Base-by-base conservation (phyloP, 805 yeast species). In the Cyberlindnera euphorbiae region DNA sequence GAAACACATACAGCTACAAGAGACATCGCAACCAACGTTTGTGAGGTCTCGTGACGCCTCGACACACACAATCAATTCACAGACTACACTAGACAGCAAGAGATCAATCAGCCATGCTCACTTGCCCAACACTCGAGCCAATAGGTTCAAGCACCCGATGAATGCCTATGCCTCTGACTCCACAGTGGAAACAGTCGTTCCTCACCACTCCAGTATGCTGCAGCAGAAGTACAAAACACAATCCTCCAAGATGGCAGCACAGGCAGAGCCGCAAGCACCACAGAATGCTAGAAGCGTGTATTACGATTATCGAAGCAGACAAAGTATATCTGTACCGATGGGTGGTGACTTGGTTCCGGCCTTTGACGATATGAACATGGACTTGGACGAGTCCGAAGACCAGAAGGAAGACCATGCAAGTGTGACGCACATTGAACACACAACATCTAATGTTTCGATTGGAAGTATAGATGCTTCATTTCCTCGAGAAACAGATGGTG, bases 301-400 rank as follows among this genome's bases (percentile, higher is more conserved):
- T n/a, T n/a, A n/a, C n/a, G n/a, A n/a, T n/a, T n/a, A n/a, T n/a
- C 16, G 34, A 26, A 16, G 36, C 19, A 15, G 47, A 6, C 28
- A 22, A 26, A 39, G 41, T 9, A 28, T 32, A 2, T 28, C 45
- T 2, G 43, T 51, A 4, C 34, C 47, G 1, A 45, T 50, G 50
- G 46, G 41, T 9, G 44, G 48, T 30, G 56, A 45, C 8, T 16
- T 50, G 21, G 41, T 52, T 3, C 56, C 56, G 1, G 56, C 56
- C 3, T 52, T 52, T 29, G 45, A 42, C 21, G 46, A 42, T 18
- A 26, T 52, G 39, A 48, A 42, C 26, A 50, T 52, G 39, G 56
- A 50, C 17, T 8, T 52, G 4, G 50, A 28, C 14, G 37, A 37
- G 4, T 8, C 22, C 22, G 42, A n/a, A n/a, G n/a, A 33, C 12